Conservation (phyloP, 148 eudicot genomes). For the Fallopia convolvulus region DNA sequence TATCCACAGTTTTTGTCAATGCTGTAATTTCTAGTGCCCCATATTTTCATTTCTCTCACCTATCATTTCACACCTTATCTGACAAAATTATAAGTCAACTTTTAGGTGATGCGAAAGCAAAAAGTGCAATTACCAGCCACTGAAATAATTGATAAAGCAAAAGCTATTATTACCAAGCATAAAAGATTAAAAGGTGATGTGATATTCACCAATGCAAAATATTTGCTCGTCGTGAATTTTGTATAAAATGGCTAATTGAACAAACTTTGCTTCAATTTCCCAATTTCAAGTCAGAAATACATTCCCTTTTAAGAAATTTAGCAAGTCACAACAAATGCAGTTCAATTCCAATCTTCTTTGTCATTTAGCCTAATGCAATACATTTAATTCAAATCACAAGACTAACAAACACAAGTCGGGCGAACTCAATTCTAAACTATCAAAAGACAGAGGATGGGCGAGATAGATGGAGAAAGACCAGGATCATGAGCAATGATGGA, state of each 20-base stretch:
- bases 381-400: background rate
- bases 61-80: background rate
- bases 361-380: background rate
- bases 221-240: background rate
- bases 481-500: conserved; percentile 36
- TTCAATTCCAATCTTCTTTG: background rate
- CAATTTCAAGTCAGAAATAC: background rate
- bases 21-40: background rate
- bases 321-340: background rate
- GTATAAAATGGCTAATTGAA: background rate
- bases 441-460: background rate
- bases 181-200: background rate
- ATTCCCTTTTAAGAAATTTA: background rate
- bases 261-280: background rate
- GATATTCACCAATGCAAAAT: background rate
- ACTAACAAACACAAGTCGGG: background rate
- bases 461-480: conserved; percentile 22
- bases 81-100: background rate
- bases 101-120: background rate
- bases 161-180: background rate
- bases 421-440: background rate
- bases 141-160: background rate
- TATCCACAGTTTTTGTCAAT: background rate
- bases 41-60: background rate
- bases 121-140: background rate